phyloP scores from a whole-genome alignment of 257 asterid genomes.

The Henckelia pumila region DNA sequence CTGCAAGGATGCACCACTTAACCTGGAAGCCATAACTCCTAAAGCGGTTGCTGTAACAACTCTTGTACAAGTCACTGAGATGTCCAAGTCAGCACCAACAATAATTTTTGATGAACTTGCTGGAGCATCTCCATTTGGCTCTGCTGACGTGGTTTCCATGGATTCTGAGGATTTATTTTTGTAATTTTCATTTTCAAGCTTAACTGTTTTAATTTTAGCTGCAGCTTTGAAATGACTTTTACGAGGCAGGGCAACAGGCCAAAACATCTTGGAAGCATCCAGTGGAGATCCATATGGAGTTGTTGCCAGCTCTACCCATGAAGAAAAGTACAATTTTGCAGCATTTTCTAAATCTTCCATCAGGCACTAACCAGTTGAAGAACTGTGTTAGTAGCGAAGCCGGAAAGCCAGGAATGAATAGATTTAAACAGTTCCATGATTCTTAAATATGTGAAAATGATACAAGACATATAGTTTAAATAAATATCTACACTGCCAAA shows the following conservation, averaged over 20 bases:
- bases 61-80: conserved; percentile 82
- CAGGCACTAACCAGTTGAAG: conserved; percentile 56
- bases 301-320: conserved; percentile 91
- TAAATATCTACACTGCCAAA: neutral
- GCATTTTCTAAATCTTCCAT: conserved; percentile 79
- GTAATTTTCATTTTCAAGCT: conserved; percentile 55
- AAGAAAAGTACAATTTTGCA: conserved; percentile 66
- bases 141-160: conserved; percentile 43
- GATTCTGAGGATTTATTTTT: conserved; percentile 43
- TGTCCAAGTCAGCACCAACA: conserved; percentile 91
- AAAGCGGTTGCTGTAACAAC: conserved; percentile 85
- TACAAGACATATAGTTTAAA: neutral
- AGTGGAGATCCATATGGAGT: conserved; percentile 87
- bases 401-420: conserved; percentile 12
- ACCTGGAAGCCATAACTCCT: conserved; percentile 83
- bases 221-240: conserved; percentile 96
- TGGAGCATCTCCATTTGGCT: conserved; percentile 64
- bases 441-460: neutral
- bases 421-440: neutral
- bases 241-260: conserved; percentile 96
- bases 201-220: conserved; percentile 91
- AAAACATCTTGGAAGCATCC: conserved; percentile 89
- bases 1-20: conserved; percentile 56
- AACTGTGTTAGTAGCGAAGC: conserved; percentile 21
- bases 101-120: conserved; percentile 61